A percentile compares a stretch with the other conserved stretches of the same genome.
phyloP scores from a whole-genome alignment of 768 basidiomycete species.

The Mycena kentingensis region DNA sequence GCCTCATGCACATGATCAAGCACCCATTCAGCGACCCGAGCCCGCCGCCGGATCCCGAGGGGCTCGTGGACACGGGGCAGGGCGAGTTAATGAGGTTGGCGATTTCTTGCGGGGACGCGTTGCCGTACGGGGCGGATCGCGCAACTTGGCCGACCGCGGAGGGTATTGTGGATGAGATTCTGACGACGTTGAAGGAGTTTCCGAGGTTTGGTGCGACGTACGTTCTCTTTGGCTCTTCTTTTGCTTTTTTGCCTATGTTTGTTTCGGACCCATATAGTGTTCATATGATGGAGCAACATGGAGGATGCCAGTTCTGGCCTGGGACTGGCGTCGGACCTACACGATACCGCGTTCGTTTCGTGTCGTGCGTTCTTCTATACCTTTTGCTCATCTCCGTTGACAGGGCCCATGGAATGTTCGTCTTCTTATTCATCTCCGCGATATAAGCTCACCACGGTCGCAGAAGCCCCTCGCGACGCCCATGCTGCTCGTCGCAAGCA shows the following conservation, averaged over 20 bases:
- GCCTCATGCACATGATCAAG: conserved; percentile 4
- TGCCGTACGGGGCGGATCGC: conserved; percentile 8
- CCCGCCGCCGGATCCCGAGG: conserved; percentile 9
- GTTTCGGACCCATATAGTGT: conserved; percentile 4
- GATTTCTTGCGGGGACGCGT: conserved; percentile 20
- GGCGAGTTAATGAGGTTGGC: conserved; percentile 15
- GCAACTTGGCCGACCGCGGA: conserved; percentile 16
- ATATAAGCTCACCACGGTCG: not conserved
- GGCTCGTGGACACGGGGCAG: conserved; percentile 17
- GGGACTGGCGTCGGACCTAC: conserved; percentile 17
- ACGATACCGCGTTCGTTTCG: conserved; percentile 6
- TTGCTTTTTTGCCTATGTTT: not conserved
- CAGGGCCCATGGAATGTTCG: conserved; percentile 22
- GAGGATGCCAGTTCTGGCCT: conserved; percentile 22
- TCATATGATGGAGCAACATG: conserved; percentile 22
- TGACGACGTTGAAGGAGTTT: conserved; percentile 4
- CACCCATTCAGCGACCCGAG: conserved; percentile 5
- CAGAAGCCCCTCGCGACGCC: conserved; percentile 21
- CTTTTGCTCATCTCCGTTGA: not conserved
- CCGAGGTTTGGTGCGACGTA: conserved; percentile 24
- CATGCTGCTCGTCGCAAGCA: conserved; percentile 16
- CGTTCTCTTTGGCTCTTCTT: too few relatives aligned
- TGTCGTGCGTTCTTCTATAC: not conserved
- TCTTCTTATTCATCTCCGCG: not conserved
- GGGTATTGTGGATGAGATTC: conserved; percentile 16